Base-by-base conservation (phyloP, 371 early-diverging fungal species). In the Conidiobolus incongruus region DNA sequence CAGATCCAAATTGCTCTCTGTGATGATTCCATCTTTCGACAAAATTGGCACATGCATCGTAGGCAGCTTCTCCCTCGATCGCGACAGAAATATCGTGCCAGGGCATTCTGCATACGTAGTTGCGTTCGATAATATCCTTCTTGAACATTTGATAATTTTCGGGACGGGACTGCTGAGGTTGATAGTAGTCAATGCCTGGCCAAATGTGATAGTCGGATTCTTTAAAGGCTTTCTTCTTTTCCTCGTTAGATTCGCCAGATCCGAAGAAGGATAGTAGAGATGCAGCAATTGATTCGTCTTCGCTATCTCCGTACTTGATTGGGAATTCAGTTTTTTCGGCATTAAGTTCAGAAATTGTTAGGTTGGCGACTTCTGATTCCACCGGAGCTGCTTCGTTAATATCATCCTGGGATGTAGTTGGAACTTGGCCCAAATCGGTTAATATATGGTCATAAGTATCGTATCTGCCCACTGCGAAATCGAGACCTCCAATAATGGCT, bases 11-110 rank as follows among this genome's bases (percentile, higher is more conserved):
- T 53, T 82, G 81, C 42, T 51, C 56, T 17, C 56, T 46, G 48
- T 81, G 82, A 33, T 78, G 56, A 51, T 88, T 87, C 89, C 90
- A 91, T 30, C 89, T 61, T 58, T 88, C 73, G 36, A 85, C 75
- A 51, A 90, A 91, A 50, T 86, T 84, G 17, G 79, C 68, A 1
- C 82, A 70, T 15, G 84, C 63, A 48, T 89, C 90, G 28, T 73
- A 63, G 11, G 83, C 83, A 24, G 81, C 66, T 34, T 67, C 71
- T 37, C 59, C 52, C 36, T 47, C 56, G n/a, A 55, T 45, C 36
- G 42, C 50, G 23, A 59, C 56, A 30, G 77, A 75, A n/a, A 88
- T 70, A 48, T 91, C 92, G 56, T 89, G 90, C 92, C 92, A 91
- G n/a, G 89, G 88, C 88, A 91, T 82, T 38, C 90, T 65, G 23